phyloP scores from a whole-genome alignment of 805 yeast genomes.

The Tanozyma kutaoensis region DNA sequence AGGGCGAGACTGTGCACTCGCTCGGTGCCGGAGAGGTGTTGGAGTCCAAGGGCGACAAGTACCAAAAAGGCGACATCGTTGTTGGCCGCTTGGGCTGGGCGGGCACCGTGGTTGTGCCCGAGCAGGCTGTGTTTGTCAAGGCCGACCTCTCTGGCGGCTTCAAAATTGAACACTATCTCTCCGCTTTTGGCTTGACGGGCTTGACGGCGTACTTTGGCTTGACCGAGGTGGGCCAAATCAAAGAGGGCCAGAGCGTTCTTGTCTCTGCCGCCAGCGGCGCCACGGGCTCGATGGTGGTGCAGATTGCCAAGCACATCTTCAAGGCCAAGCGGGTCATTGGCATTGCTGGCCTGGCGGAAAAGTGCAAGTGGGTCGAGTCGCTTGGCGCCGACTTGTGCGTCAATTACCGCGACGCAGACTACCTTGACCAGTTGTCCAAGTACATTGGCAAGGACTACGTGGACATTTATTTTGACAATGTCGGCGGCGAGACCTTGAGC shows the following conservation, averaged over 20 bases:
- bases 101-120: conserved; percentile 26
- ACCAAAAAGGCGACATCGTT: conserved; percentile 30
- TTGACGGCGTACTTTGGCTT: conserved; percentile 51
- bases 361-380: conserved; percentile 38
- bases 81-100: conserved; percentile 31
- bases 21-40: conserved; percentile 37
- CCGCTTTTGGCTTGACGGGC: conserved; percentile 42
- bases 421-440: conserved; percentile 11
- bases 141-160: conserved; percentile 11
- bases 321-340: conserved; percentile 47
- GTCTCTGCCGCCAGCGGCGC: conserved; percentile 64
- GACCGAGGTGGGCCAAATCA: conserved; percentile 32
- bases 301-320: conserved; percentile 38
- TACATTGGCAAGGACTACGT: conserved; percentile 32
- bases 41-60: conserved; percentile 28
- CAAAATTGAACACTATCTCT: conserved; percentile 32
- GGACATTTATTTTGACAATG: conserved; percentile 47
- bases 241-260: conserved; percentile 32
- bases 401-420: conserved; percentile 34
- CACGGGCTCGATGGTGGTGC: conserved; percentile 51
- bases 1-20: conserved; percentile 32
- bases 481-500: conserved; percentile 48
- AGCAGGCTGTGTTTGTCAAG: conserved; percentile 11
- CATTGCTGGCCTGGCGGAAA: conserved; percentile 46
- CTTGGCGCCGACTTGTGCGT: conserved; percentile 40